Evolutionary conservation across 345 rosid species (phyloP).

Genomic region (Barbarea vulgaris): DNA sequence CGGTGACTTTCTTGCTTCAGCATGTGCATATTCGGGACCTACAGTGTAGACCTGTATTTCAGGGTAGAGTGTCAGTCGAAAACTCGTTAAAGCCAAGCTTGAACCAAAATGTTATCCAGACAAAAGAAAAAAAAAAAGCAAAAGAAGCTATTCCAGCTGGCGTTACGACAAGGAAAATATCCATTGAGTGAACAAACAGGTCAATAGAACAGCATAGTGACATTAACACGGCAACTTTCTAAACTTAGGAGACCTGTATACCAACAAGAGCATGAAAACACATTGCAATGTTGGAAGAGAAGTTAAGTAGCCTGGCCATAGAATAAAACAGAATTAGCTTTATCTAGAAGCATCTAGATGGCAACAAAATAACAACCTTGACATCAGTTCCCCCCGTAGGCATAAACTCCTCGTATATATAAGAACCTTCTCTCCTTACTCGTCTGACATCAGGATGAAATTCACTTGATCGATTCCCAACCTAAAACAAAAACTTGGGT

Average conservation of each 20-base stretch:
- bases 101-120: conserved; percentile 13
- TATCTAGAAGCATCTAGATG: neutral
- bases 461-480: conserved; percentile 98
- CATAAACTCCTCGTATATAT: conserved; percentile 98
- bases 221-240: neutral
- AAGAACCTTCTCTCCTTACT: conserved; percentile 98
- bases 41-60: conserved; percentile 87
- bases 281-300: neutral
- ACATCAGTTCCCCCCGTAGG: conserved; percentile 99
- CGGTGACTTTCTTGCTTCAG: conserved; percentile 99
- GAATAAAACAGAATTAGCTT: neutral
- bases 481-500: conserved; percentile 46
- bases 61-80: conserved; percentile 26
- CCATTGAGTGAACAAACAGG: neutral
- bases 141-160: neutral
- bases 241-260: conserved; percentile 1
- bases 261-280: neutral
- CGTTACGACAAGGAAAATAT: neutral
- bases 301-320: neutral
- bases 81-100: conserved; percentile 22
- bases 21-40: conserved; percentile 99
- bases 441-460: conserved; percentile 98
- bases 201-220: neutral
- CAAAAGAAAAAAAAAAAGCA: neutral
- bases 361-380: conserved; percentile 56